Base-by-base conservation (phyloP, 176 grass and related monocot genomes). In the Canna indica region DNA sequence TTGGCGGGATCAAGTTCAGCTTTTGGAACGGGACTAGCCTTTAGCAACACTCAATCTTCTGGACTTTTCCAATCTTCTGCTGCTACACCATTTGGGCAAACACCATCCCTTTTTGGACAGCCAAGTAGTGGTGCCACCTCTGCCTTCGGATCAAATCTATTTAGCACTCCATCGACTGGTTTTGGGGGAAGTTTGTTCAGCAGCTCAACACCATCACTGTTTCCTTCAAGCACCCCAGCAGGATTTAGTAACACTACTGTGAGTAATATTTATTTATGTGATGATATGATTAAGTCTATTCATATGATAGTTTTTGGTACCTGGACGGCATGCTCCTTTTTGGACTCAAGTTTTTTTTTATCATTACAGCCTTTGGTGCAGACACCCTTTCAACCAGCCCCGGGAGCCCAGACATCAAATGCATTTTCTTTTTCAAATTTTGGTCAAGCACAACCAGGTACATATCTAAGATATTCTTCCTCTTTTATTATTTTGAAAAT, bases 361-460 rank as follows among this genome's bases (percentile, higher is more conserved):
- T 67, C 68, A 76, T 73, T 76, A 39, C 25, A 76, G 71, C 65
- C 58, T 56, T 66, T 65, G 57, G 36, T 46, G 41, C 25, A 84
- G 47, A 62, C 74, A 68, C 78, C 76, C 10, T 83, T 91, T 73
- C 88, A 80, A 69, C 64, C 56, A 69, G 27, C 88, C 76, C 46
- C 78, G 8, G 70, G 76, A 60, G 44, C 53, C 76, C 93, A 87
- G 76, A 74, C 81, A 46, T 20, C 76, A 47, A 88, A 28, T 73
- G 52, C 64, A 18, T 91, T 96, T 64, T 86, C 83, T 33, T 91
- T 96, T 81, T 16, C 77, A 27, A 77, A 77, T 47, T 73, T 85
- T 36, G 83, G 82, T 78, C 68, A 50, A 46, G 31, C 64, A 57
- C 91, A 85, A 75, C n/a, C 81, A 91, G 83, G 92, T 89, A 78